Evolutionary conservation across 1,284 basidiomycete species (phyloP).

Genomic region (Cystobasidiaceae sp.): DNA sequence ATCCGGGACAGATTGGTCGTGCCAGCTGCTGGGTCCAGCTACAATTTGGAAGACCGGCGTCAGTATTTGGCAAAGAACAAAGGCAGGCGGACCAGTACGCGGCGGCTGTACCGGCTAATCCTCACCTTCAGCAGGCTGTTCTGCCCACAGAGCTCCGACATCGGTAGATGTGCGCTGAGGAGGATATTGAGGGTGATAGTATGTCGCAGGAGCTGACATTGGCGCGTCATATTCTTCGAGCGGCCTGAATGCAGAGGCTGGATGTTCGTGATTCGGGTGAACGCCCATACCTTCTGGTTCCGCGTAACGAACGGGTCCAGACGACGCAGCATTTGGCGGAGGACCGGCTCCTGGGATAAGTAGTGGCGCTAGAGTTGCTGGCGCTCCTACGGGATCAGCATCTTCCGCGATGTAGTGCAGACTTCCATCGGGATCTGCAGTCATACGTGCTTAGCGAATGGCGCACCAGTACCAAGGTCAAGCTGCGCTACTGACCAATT

Average conservation of each 20-base stretch:
- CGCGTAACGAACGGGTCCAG: neutral
- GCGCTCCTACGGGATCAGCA: neutral
- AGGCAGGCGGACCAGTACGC: neutral
- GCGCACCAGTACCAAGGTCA: no score
- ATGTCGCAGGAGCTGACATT: no score
- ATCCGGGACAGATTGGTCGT: neutral
- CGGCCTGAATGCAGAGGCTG: no score
- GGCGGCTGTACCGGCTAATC: neutral
- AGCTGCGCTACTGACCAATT: neutral
- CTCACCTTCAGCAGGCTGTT: neutral
- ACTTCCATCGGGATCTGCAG: conserved; percentile 15
- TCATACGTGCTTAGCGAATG: neutral
- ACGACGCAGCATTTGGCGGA: neutral
- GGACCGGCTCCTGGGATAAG: neutral
- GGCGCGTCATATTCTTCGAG: no score
- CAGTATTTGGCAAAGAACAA: no score
- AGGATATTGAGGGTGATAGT: no score
- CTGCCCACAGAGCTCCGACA: neutral
- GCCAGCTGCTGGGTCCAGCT: conserved; percentile 1
- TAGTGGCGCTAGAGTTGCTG: conserved; percentile 14
- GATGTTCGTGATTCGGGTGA: no score
- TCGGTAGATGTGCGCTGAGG: no score
- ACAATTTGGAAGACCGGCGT: neutral
- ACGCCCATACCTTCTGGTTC: neutral
- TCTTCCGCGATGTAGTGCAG: conserved; percentile 28